Base-by-base conservation (phyloP, 305 asterid genomes). In the Fraxinus paxiana region DNA sequence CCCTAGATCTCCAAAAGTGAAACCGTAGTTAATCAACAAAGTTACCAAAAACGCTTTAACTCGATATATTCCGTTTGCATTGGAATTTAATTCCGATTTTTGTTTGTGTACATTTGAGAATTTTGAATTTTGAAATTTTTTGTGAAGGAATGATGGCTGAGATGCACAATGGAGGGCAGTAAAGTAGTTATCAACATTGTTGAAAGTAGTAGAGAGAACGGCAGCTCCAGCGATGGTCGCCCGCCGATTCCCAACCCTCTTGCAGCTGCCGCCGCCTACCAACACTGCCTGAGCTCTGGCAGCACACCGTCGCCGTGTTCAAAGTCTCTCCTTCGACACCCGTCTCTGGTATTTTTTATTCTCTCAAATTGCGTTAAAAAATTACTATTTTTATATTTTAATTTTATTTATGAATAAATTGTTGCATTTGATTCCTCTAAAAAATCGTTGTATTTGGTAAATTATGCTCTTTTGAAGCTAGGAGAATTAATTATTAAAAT, bases 161-260 rank as follows among this genome's bases (percentile, higher is more conserved):
- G 88, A 86, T 84, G 86, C 86, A 87, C 78, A 86, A 95, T 95
- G 99, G 99, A 95, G 85, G 97, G 87, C 86, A 90, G 87, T 90
- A 93, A 91, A 76, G 84, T 86, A 56, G 82, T 76, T 82, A 31
- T 86, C 26, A 73, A 84, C 88, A 90, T 86, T 91, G 91, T 82
- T 73, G 88, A 83, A 69, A 88, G 83, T 30, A 71, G 82, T 77
- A 74, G 82, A 20, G 92, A 83, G 17, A 84, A 83, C 77, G 89
- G 86, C 83, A 86, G 88, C 87, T 88, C 97, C 83, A 86, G 88
- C 81, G 90, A 87, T 75, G 91, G 97, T 24, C 91, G 90, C 43
- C 98, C 99, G 69, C 99, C 99, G 33, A 82, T 88, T 77, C 93
- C 90, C 43, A 89, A 82, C 78, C 85, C 98, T 8, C 73, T 89